phyloP scores from a whole-genome alignment of 2,329 filamentous ascomycete species.

The Fusarium sp. region DNA sequence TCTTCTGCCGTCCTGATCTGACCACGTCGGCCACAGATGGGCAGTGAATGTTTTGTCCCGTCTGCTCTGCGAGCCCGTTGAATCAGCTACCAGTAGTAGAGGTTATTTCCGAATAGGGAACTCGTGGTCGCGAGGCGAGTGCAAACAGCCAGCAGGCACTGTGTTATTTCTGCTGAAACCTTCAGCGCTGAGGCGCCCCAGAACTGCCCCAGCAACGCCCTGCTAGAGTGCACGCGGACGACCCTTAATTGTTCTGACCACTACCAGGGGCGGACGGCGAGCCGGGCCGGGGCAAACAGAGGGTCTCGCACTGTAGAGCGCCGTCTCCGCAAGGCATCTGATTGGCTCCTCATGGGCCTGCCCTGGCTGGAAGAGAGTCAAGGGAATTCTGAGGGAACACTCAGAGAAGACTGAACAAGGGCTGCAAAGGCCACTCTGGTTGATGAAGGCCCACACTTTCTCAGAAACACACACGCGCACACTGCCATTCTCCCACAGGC shows the following conservation, averaged over 20 bases:
- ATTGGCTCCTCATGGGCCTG: neutral
- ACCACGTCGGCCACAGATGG: conserved; percentile 18
- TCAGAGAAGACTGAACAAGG: conserved; percentile 12
- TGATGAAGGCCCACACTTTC: conserved; percentile 15
- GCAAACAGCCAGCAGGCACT: conserved; percentile 17
- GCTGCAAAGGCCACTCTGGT: conserved; percentile 1
- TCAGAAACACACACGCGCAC: conserved; percentile 8
- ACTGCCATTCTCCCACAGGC: conserved; percentile 6
- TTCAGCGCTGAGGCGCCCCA: conserved; percentile 7
- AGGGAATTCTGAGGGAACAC: conserved; percentile 7
- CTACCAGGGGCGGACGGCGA: neutral
- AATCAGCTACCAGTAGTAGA: conserved; percentile 2
- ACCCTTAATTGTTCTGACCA: conserved; percentile 1
- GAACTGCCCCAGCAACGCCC: conserved; percentile 28
- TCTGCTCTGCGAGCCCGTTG: neutral
- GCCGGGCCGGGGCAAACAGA: neutral
- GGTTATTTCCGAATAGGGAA: conserved; percentile 2
- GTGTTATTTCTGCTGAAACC: conserved; percentile 8
- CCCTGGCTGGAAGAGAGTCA: neutral
- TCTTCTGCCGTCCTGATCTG: conserved; percentile 1
- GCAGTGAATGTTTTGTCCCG: conserved; percentile 8
- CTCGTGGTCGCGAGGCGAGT: neutral
- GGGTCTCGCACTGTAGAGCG: neutral
- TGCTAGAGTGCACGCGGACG: conserved; percentile 1
- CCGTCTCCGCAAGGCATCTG: neutral